Evolutionary conservation across 768 basidiomycete species (phyloP), one percentile per base, ranked within the genome.

Genomic region (Astraeus odoratus): DNA sequence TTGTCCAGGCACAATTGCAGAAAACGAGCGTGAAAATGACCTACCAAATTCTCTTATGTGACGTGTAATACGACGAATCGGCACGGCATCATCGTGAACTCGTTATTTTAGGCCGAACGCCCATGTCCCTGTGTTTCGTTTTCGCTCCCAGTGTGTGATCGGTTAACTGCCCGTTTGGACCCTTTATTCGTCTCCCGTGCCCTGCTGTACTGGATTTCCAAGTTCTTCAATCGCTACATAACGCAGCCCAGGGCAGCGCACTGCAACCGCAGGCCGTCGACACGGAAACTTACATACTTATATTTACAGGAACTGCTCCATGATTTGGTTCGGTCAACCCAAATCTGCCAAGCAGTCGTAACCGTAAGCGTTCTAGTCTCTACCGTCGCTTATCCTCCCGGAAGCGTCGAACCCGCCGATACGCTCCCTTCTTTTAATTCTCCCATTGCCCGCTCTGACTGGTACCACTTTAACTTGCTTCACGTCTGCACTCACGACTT

Each of bases 401-500:
- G 48, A 36, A 42, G 41, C 42, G 26, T 43, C 42, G 25, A 6
- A 50, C 57, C n/a, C n/a, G n/a, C n/a, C n/a, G n/a, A n/a, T 40
- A 25, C 38, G 1, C 26, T 38, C 7, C 46, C 38, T 22, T 53
- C 15, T 26, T 58, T 43, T 54, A 49, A 8, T 39, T 43, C n/a
- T n/a, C n/a, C n/a, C n/a, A n/a, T n/a, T n/a, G n/a, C n/a, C 16
- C 26, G 22, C 42, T 42, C 19, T 18, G 26, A 27, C 41, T 42
- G 10, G 3, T 49, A 49, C 34, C 24, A 39, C 44, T 26, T 41
- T 16, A 42, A 25, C 31, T 27, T 33, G 24, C 45, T 55, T 49
- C 34, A 37, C 36, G 44, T 42, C 43, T 52, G 50, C 57, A 40
- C 44, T 51, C 47, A 58, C 59, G 52, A 42, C 49, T 42, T 52